These are phyloP conservation scores for Fusarium sambucinum DNA, from an alignment of 2,329 filamentous ascomycete genomes.

Conservation along the genomic window DNA sequence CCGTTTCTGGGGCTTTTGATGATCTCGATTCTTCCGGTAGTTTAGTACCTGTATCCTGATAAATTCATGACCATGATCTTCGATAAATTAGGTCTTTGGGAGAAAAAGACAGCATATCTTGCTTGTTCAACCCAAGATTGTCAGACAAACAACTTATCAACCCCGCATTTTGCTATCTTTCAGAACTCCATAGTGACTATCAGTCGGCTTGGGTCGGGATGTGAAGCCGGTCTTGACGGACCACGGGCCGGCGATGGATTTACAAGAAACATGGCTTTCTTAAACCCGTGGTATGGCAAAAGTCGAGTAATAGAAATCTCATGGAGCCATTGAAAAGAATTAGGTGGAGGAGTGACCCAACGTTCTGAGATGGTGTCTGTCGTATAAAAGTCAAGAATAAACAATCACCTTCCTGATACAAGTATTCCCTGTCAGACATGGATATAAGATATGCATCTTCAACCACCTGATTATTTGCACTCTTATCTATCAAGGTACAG, in stretches of 20 bases:
- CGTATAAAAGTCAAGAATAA: background rate
- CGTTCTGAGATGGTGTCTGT: background rate
- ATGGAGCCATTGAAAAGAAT: background rate
- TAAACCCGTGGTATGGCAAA: background rate
- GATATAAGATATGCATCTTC: background rate
- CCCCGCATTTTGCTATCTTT: conserved; percentile 52
- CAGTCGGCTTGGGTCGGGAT: conserved; percentile 23
- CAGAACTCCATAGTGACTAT: conserved; percentile 9
- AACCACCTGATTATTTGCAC: background rate
- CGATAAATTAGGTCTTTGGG: background rate
- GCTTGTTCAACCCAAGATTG: background rate
- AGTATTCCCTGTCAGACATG: background rate
- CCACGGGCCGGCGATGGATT: conserved; percentile 54
- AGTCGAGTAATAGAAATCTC: background rate
- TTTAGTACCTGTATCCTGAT: background rate
- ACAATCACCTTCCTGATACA: background rate
- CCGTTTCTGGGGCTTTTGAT: background rate
- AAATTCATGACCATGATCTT: background rate
- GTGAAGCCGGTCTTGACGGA: conserved; percentile 3
- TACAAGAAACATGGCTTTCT: background rate
- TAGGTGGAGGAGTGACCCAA: too few relatives aligned
- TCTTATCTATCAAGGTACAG: conserved; percentile 23
- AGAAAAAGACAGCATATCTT: conserved; percentile 2
- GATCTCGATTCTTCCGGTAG: background rate
- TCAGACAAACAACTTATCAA: conserved; percentile 27